These are phyloP conservation scores for Arctium minus DNA, from an alignment of 129 eudicot genomes.

Conservation along the genomic window DNA sequence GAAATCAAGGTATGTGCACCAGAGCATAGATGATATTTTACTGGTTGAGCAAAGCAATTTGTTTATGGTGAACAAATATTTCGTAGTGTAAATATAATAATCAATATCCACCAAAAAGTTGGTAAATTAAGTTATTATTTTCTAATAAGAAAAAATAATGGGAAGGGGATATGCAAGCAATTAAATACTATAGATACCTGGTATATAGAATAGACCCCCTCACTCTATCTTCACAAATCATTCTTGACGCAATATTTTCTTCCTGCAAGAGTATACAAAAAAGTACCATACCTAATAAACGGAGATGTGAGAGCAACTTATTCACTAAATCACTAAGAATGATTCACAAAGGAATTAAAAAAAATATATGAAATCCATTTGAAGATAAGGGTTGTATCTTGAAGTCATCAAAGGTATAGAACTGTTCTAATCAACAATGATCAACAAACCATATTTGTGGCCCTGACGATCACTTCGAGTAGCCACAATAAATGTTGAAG, in stretches of 20 bases:
- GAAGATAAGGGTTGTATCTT: too few species aligned
- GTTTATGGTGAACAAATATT: not conserved
- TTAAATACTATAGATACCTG: conserved; percentile 45
- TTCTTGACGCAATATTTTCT: conserved; percentile 89
- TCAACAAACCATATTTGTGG: too few species aligned
- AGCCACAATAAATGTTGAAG: too few species aligned
- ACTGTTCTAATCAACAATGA: too few species aligned
- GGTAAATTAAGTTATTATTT: not conserved
- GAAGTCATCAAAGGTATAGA: too few species aligned
- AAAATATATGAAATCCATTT: too few species aligned
- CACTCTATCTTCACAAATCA: conserved; percentile 96
- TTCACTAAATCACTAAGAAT: too few species aligned
- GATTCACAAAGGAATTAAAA: too few species aligned
- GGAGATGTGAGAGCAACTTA: too few species aligned
- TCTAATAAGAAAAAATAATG: not conserved
- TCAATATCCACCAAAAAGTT: not conserved
- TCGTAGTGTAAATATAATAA: not conserved
- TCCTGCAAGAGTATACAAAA: conserved; percentile 47
- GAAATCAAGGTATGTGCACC: too few species aligned
- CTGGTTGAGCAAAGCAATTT: not conserved
- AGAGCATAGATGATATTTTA: not conserved
- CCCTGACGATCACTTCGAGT: too few species aligned
- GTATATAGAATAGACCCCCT: conserved; percentile 72
- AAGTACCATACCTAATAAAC: not conserved
- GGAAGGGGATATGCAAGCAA: not conserved